These are phyloP conservation scores for Piromyces sp. DNA, from an alignment of 192 early-diverging fungal species.

Conservation along the genomic window DNA sequence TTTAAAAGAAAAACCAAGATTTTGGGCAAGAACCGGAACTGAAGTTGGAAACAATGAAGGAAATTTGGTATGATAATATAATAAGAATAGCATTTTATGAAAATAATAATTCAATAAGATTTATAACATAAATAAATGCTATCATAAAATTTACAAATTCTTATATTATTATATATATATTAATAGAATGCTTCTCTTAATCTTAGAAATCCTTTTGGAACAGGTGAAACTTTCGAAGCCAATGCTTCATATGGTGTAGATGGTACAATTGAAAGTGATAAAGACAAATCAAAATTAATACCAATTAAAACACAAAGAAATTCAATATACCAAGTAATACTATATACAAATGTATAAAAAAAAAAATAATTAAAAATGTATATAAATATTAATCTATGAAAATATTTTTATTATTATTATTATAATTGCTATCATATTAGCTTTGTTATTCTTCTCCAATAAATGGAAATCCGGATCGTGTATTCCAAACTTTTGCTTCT, in stretches of 20 bases:
- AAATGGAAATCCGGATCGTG: neutral
- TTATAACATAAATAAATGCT: too few species aligned
- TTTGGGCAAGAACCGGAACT: constrained; percentile 70
- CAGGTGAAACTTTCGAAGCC: constrained; percentile 60
- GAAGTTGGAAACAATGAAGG: constrained; percentile 81
- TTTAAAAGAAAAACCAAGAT: constrained; percentile 50
- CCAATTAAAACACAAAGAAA: neutral
- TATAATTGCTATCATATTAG: too few species aligned
- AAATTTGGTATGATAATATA: constrained; percentile 39
- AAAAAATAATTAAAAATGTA: too few species aligned
- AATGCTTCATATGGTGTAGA: constrained; percentile 56
- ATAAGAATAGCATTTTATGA: too few species aligned
- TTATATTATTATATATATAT: constrained; percentile 12
- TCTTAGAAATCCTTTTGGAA: constrained; percentile 74
- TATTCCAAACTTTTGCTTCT: neutral
- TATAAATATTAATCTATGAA: too few species aligned
- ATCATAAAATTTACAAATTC: too few species aligned
- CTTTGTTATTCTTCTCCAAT: neutral
- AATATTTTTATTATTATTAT: too few species aligned
- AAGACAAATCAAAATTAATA: neutral
- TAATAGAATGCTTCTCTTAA: constrained; percentile 40
- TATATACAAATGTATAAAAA: neutral
- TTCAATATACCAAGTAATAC: neutral
- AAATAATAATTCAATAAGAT: too few species aligned
- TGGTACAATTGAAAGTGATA: constrained; percentile 8